Evolutionary conservation across 2,329 filamentous ascomycete species (phyloP), one percentile per base, ranked within the genome.

Genomic region (Penicillium sumatraense): DNA sequence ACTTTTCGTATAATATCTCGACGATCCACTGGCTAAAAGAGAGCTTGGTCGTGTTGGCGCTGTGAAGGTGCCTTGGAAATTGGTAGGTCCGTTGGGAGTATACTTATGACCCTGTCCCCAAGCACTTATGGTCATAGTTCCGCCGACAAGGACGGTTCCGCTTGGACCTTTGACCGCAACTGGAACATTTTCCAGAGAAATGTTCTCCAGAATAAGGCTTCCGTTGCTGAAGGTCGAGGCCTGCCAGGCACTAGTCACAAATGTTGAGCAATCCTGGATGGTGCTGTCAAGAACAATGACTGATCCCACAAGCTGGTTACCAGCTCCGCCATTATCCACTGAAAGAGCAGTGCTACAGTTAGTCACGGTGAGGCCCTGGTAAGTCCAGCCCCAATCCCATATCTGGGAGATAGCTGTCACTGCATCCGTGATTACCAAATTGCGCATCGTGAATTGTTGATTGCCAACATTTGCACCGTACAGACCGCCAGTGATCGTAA

Each of bases 371-470:
- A 86, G 66, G 4, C 74, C 74, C 56, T 80, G 77, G 55, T 81
- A 84, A 0, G 79, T 82, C 80, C 79, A 87, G 1, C 81, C 81
- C 84, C 85, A 87, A 56, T 84, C 75, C 83, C 83, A 87, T 9
- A 82, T 72, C 59, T 84, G 78, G 21, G 80, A 78, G 44, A 87
- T 83, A 2, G 80, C 83, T 0, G 81, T 85, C 1, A 75, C 72
- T 16, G 76, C 76, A 40, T 78, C 74, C 36, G 79, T 76, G 65
- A 86, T 84, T 1, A 72, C 78, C 26, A 88, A 61, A 58, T 85
- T 83, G 9, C 80, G 78, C 55, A 81, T 83, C 0, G 85, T 88
- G 60, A 83, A 85, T 60, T 89, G 87, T 73, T 90, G 87, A 56
- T 81, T 86, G 23, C 86, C 86, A 54, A 86, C 73, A 64, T 83